Base-by-base conservation (phyloP, 257 asterid species). In the Solanum appendiculatum region DNA sequence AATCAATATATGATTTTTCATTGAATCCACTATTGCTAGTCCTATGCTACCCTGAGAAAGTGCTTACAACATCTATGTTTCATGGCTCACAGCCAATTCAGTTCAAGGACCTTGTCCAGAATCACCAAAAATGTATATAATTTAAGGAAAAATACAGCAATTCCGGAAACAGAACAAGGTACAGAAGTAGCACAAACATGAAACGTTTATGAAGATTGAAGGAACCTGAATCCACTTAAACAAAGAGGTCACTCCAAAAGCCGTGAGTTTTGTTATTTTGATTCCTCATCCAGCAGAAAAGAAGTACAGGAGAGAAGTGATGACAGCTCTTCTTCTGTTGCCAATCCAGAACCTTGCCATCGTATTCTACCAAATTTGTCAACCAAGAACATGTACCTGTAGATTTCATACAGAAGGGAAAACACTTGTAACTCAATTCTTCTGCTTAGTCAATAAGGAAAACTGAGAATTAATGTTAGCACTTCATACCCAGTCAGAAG, bases 281-380 rank as follows among this genome's bases (percentile, higher is more conserved):
- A 88, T 66, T 91, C 88, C 91, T 93, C 96, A 84, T 93, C 91
- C 86, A 96, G 92, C 90, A 97, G 88, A 84, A 89, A 72, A 60
- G 97, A 88, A 42, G 99, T 91, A 90, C 99, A 96, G 56, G 93
- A 90, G 86, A 93, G 60, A 58, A 97, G 96, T 5, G 98, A 95
- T 4, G 90, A 86, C 87, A 95, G n/a, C 93, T 97, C 99, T 18
- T 95, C 99, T 77, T 90, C 91, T n/a, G 97, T 91, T 33, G 98
- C 98, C 73, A 64, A 37, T 74, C 99, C 99, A 86, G 48, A 91
- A 80, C 97, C 98, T 86, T 95, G 98, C 99, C 99, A 97, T 86
- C 99, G 89, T 85, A 97, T 89, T 91, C 98, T 92, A 83, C 99
- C 99, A 48, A 87, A 91, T 69, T 92, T 93, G 92, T 97, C 99